These are phyloP conservation scores for Alternaria viburni DNA, from an alignment of 2,329 filamentous ascomycete genomes.

Conservation along the genomic window DNA sequence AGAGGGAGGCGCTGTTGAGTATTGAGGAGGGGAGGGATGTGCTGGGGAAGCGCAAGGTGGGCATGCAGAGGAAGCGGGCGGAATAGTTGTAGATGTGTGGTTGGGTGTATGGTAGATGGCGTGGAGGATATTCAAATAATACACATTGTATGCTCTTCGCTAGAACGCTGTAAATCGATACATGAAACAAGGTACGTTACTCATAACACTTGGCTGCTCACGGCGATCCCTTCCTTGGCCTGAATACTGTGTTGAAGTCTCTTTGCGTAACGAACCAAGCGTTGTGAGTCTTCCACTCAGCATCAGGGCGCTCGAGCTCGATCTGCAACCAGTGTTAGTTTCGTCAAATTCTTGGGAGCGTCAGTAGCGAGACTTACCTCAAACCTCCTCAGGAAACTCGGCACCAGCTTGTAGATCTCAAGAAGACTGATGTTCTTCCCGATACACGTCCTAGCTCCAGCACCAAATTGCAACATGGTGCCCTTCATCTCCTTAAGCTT, in stretches of 20 bases:
- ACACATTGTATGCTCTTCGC: not conserved
- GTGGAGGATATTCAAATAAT: not conserved
- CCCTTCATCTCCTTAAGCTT: slow-evolving; percentile 71
- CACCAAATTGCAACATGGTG: slow-evolving; percentile 76
- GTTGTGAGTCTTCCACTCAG: slow-evolving; percentile 58
- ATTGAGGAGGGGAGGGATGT: slow-evolving; percentile 94
- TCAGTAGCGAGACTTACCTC: slow-evolving; percentile 48
- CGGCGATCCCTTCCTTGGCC: slow-evolving; percentile 25
- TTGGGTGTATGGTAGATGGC: accelerated
- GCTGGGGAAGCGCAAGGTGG: slow-evolving; percentile 73
- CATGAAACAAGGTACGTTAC: not conserved
- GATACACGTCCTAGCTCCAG: slow-evolving; percentile 71
- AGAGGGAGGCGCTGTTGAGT: slow-evolving; percentile 86
- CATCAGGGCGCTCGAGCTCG: slow-evolving; percentile 48
- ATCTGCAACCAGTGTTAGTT: slow-evolving; percentile 22
- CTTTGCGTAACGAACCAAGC: slow-evolving; percentile 61
- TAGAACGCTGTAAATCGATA: slow-evolving; percentile 4
- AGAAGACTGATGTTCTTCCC: slow-evolving; percentile 62
- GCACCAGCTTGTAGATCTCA: slow-evolving; percentile 60
- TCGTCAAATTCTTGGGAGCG: not conserved
- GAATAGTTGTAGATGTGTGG: not conserved
- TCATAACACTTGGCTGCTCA: not conserved
- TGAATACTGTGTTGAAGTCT: slow-evolving; percentile 54
- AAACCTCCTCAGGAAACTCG: slow-evolving; percentile 68
- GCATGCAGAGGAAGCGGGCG: slow-evolving; percentile 41